phyloP scores from a whole-genome alignment of 768 basidiomycete species.

The Calocybe cyanea region DNA sequence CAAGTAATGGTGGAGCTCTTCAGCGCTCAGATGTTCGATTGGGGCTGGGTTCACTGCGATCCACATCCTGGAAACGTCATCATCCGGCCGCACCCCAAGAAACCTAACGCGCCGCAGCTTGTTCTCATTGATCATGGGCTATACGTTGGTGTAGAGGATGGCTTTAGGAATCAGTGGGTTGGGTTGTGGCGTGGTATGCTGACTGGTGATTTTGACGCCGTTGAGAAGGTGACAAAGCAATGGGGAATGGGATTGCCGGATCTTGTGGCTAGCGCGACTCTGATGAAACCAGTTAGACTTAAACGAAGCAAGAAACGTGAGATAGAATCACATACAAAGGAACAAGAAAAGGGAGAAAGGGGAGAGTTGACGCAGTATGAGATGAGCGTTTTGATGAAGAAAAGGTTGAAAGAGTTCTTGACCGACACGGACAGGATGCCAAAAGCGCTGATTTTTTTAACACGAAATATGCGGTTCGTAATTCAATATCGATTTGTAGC shows the following conservation, averaged over 20 bases:
- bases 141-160: slow-evolving; percentile 67
- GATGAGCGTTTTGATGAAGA: slow-evolving; percentile 63
- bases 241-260: slow-evolving; percentile 76
- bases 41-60: slow-evolving; percentile 87
- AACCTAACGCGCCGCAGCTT: slow-evolving; percentile 49
- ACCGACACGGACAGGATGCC: slow-evolving; percentile 76
- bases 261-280: slow-evolving; percentile 67
- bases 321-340: too few species aligned
- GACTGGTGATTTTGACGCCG: slow-evolving; percentile 48
- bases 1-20: slow-evolving; percentile 85
- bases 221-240: slow-evolving; percentile 45
- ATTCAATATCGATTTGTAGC: not conserved
- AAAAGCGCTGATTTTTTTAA: slow-evolving; percentile 69
- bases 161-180: slow-evolving; percentile 75
- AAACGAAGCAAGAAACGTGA: too few species aligned
- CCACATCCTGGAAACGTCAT: slow-evolving; percentile 78
- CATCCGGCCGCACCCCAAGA: slow-evolving; percentile 54
- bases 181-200: slow-evolving; percentile 69
- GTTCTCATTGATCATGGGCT: slow-evolving; percentile 92
- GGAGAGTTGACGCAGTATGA: slow-evolving; percentile 60
- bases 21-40: slow-evolving; percentile 86
- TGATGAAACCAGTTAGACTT: slow-evolving; percentile 58
- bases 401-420: slow-evolving; percentile 61
- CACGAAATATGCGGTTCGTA: slow-evolving; percentile 67
- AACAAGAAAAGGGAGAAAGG: slow-evolving; percentile 14